These are phyloP conservation scores for Jaapia argillacea DNA, from an alignment of 768 basidiomycete genomes.

Conservation along the genomic window DNA sequence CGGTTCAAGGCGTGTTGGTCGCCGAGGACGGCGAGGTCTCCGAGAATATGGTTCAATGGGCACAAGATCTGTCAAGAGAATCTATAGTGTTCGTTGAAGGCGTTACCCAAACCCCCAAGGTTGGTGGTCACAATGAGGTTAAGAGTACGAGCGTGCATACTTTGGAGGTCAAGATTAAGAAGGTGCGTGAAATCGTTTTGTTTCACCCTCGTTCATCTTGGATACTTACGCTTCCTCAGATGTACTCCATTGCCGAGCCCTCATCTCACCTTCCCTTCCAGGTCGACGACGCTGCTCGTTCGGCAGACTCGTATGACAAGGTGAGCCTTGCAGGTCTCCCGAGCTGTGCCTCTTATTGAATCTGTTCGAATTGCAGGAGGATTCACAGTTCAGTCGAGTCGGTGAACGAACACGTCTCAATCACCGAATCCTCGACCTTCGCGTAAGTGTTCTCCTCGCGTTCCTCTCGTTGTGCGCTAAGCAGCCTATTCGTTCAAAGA, in stretches of 20 bases:
- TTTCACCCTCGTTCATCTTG: neutral
- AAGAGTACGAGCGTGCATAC: slow-evolving; percentile 29
- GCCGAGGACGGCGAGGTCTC: slow-evolving; percentile 16
- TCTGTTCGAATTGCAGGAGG: slow-evolving; percentile 4
- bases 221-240: slow-evolving; percentile 3
- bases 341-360: too few species aligned
- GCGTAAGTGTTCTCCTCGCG: slow-evolving; percentile 8
- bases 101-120: neutral
- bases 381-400: slow-evolving; percentile 10
- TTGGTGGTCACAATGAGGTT: slow-evolving; percentile 24
- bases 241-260: slow-evolving; percentile 16
- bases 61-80: slow-evolving; percentile 28
- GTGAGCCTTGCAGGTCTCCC: too few species aligned
- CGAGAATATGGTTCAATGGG: slow-evolving; percentile 39
- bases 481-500: slow-evolving; percentile 9
- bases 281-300: slow-evolving; percentile 18
- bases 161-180: slow-evolving; percentile 31
- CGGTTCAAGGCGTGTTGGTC: slow-evolving; percentile 12
- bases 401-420: slow-evolving; percentile 33
- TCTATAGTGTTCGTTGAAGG: slow-evolving; percentile 34
- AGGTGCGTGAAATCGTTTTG: slow-evolving; percentile 18
- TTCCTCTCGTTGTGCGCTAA: slow-evolving; percentile 2
- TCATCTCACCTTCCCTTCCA: slow-evolving; percentile 18
- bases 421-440: slow-evolving; percentile 40
- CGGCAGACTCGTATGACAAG: slow-evolving; percentile 8